Evolutionary conservation across 2,329 filamentous ascomycete species (phyloP), one percentile per base, ranked within the genome.

Genomic region (Aureobasidium melanogenum): DNA sequence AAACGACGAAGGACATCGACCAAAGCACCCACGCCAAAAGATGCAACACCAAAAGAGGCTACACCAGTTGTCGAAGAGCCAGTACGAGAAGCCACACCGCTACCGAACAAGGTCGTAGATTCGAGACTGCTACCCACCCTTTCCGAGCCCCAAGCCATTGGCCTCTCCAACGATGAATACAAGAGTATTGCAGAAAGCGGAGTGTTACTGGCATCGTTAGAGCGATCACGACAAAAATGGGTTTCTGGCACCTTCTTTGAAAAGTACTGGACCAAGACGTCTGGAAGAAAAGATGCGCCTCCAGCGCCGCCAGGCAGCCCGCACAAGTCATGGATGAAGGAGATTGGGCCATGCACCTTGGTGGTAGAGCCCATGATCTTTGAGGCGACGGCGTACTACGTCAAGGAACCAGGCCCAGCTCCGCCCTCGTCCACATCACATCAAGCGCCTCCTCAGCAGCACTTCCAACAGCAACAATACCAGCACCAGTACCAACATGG

Each of bases 281-380:
- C 77, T 44, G 88, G 87, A 74, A 82, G 83, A 64, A 89, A 87
- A 71, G 84, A 86, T 46, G 81, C 83, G n/a, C 63, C 56, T 22
- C 67, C 68, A 2, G 72, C 84, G 26, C 80, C 82, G 60, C 85
- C 72, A 22, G 68, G 69, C 59, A 73, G 73, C 43, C 70, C 71
- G 5, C 69, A 72, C 43, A 63, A 65, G 30, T 71, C 71, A 59
- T 70, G 66, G 64, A 71, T 72, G 70, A 78, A 74, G 69, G 68
- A 86, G 72, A 81, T 90, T 24, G 89, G 90, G 66, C 83, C 82
- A 66, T 85, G 89, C 64, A 85, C 85, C 36, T 84, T 95, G 64
- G 87, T 84, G 24, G 84, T 92, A 63, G 89, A 92, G 72, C 90
- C 90, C 47, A 88, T 94, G 70, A 83, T 88, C 46, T 84, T 94